Evolutionary conservation across 208 protist genomes (phyloP), one percentile per base, ranked within the genome.

Genomic region (Trypanosoma platydactyli): DNA sequence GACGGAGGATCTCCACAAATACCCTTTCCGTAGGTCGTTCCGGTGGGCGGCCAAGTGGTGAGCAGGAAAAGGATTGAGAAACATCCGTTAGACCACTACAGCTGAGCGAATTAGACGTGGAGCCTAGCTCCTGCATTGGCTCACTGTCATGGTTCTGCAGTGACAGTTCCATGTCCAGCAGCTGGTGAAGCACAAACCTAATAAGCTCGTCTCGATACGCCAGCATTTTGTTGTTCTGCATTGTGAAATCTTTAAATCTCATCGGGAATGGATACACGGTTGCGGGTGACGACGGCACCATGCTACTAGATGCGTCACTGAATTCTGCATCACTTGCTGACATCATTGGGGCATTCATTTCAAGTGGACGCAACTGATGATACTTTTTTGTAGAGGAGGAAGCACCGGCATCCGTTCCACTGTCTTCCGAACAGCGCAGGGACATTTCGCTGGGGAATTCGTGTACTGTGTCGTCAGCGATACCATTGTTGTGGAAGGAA

Each of bases 161-260:
- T 1, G 86, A 80, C 38, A 86, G 55, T 66, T 92, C 86, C 70
- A 92, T 79, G 25, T 80, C 76, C 13, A 87, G 64, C 45, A 92
- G 61, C 12, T 77, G 80, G 25, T 78, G 81, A 59, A 92, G 59
- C 30, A 92, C 63, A 61, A 87, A 77, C 7, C 79, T 80, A 67
- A 92, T 81, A 29, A 92, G 74, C 41, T 83, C 83, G 63, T 81
- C 87, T 15, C 86, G 79, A 48, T 78, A 79, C 7, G 77, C 52
- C 18, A 92, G 55, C 53, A 92, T 77, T 61, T 81, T 83, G 72
- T 92, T 92, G 64, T 92, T 89, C 50, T 87, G 76, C 59, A 65
- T 62, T 33, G 50, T 54, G 50, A 65, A 60, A 11, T 66, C 71
- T 13, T 35, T 62, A 30, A 77, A 53, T 1, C 55, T 64, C 45